Base-by-base conservation (phyloP, 768 basidiomycete genomes). In the Podaxis rugospora region DNA sequence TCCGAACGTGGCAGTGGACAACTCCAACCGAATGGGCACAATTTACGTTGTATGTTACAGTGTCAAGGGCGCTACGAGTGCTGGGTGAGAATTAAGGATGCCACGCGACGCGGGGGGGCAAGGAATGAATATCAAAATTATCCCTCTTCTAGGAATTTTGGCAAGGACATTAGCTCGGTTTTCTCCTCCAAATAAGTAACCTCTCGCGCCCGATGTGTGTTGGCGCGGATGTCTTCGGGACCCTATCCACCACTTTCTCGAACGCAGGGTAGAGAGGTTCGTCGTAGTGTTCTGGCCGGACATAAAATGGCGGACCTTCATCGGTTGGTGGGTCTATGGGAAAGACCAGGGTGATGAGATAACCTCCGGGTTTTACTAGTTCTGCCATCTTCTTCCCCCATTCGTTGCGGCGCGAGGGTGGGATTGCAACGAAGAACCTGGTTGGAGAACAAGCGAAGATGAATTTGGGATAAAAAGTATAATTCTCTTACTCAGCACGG, bases 341-440 rank as follows among this genome's bases (percentile, higher is more conserved):
- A 63, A 69, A 90, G 5, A 84, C 72, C 10, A 88, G 70, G 0
- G 83, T 80, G 63, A 90, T 80, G 23, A 90, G 79, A 61, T 81
- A 80, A 14, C 87, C 88, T 0, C 86, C 88, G 0, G 82, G 78
- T 58, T 83, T 85, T 55, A 87, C 70, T 14, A 91, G 68, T 14
- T 75, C 71, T 1, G 74, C 71, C 72, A 90, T 86, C 64, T 86
- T 77, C 13, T 66, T 64, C 0, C 81, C 89, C 88, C 88, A 90
- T 16, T 78, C 78, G 2, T 64, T 47, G 10, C 89, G 79, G 39
- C 69, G 74, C 2, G 71, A 61, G 0, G 86, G 88, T 0, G 83
- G 83, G 21, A 92, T 83, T 1, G 90, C 89, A 46, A 86, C 86
- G 69, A 92, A 90, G 74, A 90, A 89, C 1, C 86, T 88, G n/a